These are phyloP conservation scores for Metschnikowia peoriensis DNA, from an alignment of 805 yeast genomes.

Conservation along the genomic window DNA sequence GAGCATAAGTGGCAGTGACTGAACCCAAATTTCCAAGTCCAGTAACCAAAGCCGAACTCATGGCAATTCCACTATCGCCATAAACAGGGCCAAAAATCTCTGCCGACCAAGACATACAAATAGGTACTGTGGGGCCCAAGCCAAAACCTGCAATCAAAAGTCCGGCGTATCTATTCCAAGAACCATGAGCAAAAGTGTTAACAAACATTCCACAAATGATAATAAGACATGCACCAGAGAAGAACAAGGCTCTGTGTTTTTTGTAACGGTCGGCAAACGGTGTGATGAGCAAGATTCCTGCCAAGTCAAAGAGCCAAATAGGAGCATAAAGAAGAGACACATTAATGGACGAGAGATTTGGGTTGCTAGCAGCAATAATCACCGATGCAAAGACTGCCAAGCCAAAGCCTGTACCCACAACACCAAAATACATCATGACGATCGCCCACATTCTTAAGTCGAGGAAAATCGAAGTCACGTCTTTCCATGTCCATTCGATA, in stretches of 20 bases:
- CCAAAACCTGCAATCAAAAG: conserved; percentile 81
- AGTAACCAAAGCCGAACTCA: conserved; percentile 75
- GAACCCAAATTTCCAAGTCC: conserved; percentile 87
- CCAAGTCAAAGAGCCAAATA: conserved; percentile 82
- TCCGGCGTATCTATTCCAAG: conserved; percentile 80
- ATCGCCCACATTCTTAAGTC: conserved; percentile 79
- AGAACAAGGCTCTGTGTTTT: conserved; percentile 57
- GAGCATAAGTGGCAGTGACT: conserved; percentile 80
- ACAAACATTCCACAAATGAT: conserved; percentile 75
- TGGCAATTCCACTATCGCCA: conserved; percentile 85
- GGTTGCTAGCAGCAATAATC: conserved; percentile 62
- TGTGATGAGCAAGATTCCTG: conserved; percentile 71
- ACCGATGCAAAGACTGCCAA: conserved; percentile 82
- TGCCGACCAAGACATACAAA: conserved; percentile 78
- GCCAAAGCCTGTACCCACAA: conserved; percentile 85
- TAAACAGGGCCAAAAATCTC: conserved; percentile 68
- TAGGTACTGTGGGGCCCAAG: conserved; percentile 87
- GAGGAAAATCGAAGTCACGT: conserved; percentile 49
- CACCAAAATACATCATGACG: conserved; percentile 86
- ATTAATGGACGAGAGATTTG: conserved; percentile 58
- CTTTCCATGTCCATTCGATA: conserved; percentile 56
- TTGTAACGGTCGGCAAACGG: conserved; percentile 75
- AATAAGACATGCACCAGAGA: conserved; percentile 57
- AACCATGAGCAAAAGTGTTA: conserved; percentile 67
- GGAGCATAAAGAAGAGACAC: conserved; percentile 81